These are phyloP conservation scores for Aethionema arabicum DNA, from an alignment of 345 rosid species.

Conservation along the genomic window DNA sequence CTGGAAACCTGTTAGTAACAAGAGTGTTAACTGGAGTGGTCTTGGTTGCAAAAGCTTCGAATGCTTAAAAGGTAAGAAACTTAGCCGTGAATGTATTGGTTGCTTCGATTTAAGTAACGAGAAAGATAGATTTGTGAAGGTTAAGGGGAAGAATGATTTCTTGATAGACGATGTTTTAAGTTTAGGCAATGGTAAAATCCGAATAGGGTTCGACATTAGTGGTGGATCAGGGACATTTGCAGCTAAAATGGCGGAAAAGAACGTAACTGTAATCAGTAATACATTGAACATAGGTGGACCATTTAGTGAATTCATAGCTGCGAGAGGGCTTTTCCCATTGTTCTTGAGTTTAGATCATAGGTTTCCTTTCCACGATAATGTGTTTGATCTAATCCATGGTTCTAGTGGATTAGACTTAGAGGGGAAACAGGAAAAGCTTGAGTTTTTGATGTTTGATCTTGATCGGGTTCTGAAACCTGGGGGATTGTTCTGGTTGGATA, in stretches of 20 bases:
- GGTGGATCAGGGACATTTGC: slow-evolving; percentile 91
- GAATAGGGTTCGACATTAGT: slow-evolving; percentile 82
- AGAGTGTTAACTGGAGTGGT: slow-evolving; percentile 86
- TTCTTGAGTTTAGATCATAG: slow-evolving; percentile 86
- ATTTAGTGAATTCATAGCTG: slow-evolving; percentile 74
- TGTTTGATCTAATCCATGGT: slow-evolving; percentile 69
- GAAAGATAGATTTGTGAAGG: slow-evolving; percentile 67
- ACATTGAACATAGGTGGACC: slow-evolving; percentile 78
- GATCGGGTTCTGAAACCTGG: slow-evolving; percentile 83
- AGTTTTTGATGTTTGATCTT: slow-evolving; percentile 93
- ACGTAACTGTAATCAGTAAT: slow-evolving; percentile 72
- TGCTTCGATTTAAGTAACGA: slow-evolving; percentile 71
- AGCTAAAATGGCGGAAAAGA: slow-evolving; percentile 91
- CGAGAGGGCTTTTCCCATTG: slow-evolving; percentile 84
- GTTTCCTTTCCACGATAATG: slow-evolving; percentile 87
- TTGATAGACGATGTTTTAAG: slow-evolving; percentile 70
- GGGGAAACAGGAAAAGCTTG: slow-evolving; percentile 68
- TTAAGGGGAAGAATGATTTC: slow-evolving; percentile 78
- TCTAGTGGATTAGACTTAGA: slow-evolving; percentile 71
- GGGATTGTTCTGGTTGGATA: slow-evolving; percentile 90
- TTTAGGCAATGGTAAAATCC: slow-evolving; percentile 66
- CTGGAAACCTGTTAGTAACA: slow-evolving; percentile 79
- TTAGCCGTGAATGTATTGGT: slow-evolving; percentile 72
- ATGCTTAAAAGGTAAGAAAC: slow-evolving; percentile 75
- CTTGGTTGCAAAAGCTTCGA: slow-evolving; percentile 78